Base-by-base conservation (phyloP, 73 alveolate species). In the Paramecium sexaurelia region DNA sequence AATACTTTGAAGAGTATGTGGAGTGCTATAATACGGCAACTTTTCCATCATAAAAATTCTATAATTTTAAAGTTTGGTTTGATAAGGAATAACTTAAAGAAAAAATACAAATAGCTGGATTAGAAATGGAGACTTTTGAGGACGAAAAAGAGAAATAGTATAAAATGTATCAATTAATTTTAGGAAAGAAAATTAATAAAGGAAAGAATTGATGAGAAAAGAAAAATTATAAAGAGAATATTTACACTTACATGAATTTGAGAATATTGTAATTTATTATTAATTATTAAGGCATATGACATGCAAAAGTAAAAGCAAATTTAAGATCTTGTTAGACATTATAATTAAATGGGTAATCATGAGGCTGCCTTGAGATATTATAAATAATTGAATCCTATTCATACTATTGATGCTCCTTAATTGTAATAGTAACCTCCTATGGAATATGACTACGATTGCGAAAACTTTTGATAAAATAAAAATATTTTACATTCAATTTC, bases 11-110 rank as follows among this genome's bases (percentile, higher is more conserved):
- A 41, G 94, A 88, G 7, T 88, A 55, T 43, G 75, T 88, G 19
- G 94, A 88, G 27, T 75, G 87, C 51, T 88, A 88, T 88, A 88
- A 88, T 27, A 88, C 94, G 6, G 94, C 94, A 6, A 68, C 94
- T 1, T 68, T 88, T 55, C 94, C 94, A 15, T 56, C 73, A 19
- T 33, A 88, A 69, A 88, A 88, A 27, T 88, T 56, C 35, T 88
- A 88, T 51, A 82, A 88, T 69, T 88, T 88, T 40, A 82, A 32
- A 67, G 56, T 40, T 2, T 88, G 94, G 94, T 78, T 78, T 11
- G 90, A 78, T 3, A 78, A 78, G n/a, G 90, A 78, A 17, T 29
- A 78, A 78, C 29, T 78, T 15, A 39, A 45, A 78, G 68, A 33
- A 33, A 27, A 43, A 17, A 37, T 78, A 19, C 6, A 78, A 39